Evolutionary conservation across 192 early-diverging fungal species (phyloP).

Genomic region (Linnemannia hyalina): DNA sequence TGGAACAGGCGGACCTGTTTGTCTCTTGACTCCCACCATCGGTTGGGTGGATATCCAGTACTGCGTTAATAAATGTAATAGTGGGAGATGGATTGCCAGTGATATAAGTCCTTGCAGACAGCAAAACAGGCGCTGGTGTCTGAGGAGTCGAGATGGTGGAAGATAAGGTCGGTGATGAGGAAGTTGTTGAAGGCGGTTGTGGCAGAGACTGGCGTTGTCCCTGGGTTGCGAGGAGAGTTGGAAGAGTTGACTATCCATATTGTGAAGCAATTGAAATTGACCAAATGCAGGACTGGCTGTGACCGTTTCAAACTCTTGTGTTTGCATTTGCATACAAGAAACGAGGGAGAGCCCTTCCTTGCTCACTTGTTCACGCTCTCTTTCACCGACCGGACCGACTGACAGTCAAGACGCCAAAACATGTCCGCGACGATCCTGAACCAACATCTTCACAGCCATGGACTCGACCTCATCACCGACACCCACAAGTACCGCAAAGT

Average conservation of each 20-base stretch:
- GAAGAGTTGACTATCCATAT: too few relatives aligned
- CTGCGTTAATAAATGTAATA: background rate
- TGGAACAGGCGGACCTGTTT: background rate
- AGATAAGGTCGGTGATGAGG: background rate
- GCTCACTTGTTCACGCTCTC: too few relatives aligned
- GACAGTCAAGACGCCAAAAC: background rate
- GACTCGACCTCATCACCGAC: conserved; percentile 41
- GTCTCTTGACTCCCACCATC: background rate
- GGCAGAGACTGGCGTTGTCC: too few relatives aligned
- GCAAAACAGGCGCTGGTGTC: background rate
- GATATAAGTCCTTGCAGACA: background rate
- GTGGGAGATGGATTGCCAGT: background rate
- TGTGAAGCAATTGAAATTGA: too few relatives aligned
- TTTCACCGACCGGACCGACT: too few relatives aligned
- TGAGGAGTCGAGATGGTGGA: background rate
- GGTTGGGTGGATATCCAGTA: background rate
- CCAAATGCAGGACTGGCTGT: too few relatives aligned
- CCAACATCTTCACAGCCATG: conserved; percentile 35
- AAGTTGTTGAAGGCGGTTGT: background rate
- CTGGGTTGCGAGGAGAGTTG: too few relatives aligned
- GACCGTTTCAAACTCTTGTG: too few relatives aligned
- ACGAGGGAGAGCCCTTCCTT: too few relatives aligned
- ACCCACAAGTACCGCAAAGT: conserved; percentile 45
- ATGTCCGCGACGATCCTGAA: background rate
- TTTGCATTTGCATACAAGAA: too few relatives aligned